Evolutionary conservation across 768 basidiomycete genomes (phyloP).

Genomic region (Crassisporium funariophilum): DNA sequence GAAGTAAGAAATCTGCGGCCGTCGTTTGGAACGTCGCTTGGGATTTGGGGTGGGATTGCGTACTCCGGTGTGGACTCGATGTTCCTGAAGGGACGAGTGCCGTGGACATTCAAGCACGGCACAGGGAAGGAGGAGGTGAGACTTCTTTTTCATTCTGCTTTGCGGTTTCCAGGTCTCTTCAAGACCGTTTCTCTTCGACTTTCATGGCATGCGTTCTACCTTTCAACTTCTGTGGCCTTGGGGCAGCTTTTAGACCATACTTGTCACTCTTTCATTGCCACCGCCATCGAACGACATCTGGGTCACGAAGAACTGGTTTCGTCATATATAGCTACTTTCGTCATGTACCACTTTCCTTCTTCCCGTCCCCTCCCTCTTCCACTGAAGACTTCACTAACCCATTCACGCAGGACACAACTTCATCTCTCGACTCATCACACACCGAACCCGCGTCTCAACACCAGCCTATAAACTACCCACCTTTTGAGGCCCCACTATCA

Average conservation of each 20-base stretch:
- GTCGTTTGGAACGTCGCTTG: slow-evolving; percentile 79
- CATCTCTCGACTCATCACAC: slow-evolving; percentile 60
- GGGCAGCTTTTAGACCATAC: too few relatives aligned
- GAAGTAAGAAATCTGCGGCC: slow-evolving; percentile 93
- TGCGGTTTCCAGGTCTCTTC: slow-evolving; percentile 30
- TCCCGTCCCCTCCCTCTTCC: slow-evolving; percentile 3
- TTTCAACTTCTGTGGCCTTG: too few relatives aligned
- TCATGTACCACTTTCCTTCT: neutral
- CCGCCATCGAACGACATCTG: too few relatives aligned
- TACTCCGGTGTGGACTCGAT: slow-evolving; percentile 91
- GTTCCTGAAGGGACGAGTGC: slow-evolving; percentile 79
- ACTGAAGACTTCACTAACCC: neutral
- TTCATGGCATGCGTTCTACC: too few relatives aligned
- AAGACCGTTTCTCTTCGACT: slow-evolving; percentile 4
- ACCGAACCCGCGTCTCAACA: slow-evolving; percentile 70
- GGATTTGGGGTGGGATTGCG: slow-evolving; percentile 82
- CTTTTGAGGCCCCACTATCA: slow-evolving; percentile 85
- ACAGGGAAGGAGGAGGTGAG: slow-evolving; percentile 33
- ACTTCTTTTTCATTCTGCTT: too few relatives aligned
- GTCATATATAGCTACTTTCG: neutral
- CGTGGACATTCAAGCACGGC: slow-evolving; percentile 88
- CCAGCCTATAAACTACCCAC: slow-evolving; percentile 82
- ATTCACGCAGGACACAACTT: slow-evolving; percentile 20
- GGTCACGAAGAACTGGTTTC: too few relatives aligned
- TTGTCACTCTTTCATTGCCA: too few relatives aligned